Evolutionary conservation across 2,329 filamentous ascomycete species (phyloP).

Genomic region (Alternaria metachromatica): DNA sequence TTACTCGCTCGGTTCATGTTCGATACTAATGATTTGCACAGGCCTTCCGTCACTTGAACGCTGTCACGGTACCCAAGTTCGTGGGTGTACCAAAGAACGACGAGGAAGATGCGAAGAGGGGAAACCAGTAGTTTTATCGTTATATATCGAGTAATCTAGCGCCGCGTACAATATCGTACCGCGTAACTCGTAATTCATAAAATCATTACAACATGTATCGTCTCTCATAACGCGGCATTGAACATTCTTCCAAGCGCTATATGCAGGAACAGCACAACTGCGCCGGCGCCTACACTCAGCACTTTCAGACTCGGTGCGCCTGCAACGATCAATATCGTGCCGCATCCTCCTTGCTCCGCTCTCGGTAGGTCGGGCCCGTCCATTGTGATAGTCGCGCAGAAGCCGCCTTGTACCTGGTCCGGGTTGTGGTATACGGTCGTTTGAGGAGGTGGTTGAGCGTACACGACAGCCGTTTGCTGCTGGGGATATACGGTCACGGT

Average conservation of each 20-base stretch:
- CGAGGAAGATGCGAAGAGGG: slow-evolving; percentile 58
- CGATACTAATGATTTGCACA: slow-evolving; percentile 41
- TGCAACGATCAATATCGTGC: slow-evolving; percentile 47
- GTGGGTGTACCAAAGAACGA: slow-evolving; percentile 61
- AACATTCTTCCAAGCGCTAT: slow-evolving; percentile 40
- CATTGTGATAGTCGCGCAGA: slow-evolving; percentile 48
- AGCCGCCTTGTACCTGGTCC: slow-evolving; percentile 36
- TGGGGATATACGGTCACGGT: slow-evolving; percentile 46
- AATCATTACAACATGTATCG: slow-evolving; percentile 23
- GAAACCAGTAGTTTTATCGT: slow-evolving; percentile 43
- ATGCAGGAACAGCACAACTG: slow-evolving; percentile 28
- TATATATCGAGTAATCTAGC: slow-evolving; percentile 14
- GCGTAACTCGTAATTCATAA: slow-evolving; percentile 31
- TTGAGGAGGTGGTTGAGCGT: slow-evolving; percentile 30
- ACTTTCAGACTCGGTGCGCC: slow-evolving; percentile 24
- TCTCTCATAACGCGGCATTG: slow-evolving; percentile 16
- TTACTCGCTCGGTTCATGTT: no score
- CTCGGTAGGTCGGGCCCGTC: slow-evolving; percentile 44
- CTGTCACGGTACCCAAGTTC: slow-evolving; percentile 59
- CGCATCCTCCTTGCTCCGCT: slow-evolving; percentile 43
- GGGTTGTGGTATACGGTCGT: slow-evolving; percentile 37
- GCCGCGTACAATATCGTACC: slow-evolving; percentile 10
- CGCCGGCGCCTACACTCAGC: slow-evolving; percentile 24
- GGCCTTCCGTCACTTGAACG: slow-evolving; percentile 61
- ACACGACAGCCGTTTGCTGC: slow-evolving; percentile 38